Base-by-base conservation (phyloP, 2,329 filamentous ascomycete genomes). In the Colletotrichum theobromicola region DNA sequence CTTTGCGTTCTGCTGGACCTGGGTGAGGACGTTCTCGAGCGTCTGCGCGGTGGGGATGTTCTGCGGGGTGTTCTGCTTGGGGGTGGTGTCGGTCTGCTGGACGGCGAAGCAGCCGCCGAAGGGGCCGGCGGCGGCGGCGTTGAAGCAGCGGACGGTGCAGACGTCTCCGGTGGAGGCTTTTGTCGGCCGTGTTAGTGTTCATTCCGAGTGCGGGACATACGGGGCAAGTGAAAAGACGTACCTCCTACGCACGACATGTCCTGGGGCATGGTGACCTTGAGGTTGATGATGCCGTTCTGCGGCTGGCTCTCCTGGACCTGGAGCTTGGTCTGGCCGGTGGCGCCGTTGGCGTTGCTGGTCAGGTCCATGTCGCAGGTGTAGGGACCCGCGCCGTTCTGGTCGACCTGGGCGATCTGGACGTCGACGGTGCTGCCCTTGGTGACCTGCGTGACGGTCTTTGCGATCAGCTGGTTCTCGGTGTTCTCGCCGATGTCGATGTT, bases 401-500 rank as follows among this genome's bases (percentile, higher is more conserved):
- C 89, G 71, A 89, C 86, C 78, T 91, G 89, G 76, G 90, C 88
- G 70, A 89, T 84, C n/a, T 85, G 88, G 34, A 89, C 84, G 15
- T 81, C 84, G 34, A 91, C 64, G 35, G 83, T 76, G 42, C 83
- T 83, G 21, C 89, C 89, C 5, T 83, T 77, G 71, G 85, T 79
- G 65, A 91, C 89, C 68, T 87, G 82, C 2, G 90, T 91, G 4
- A 91, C 87, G 6, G 83, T 79, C 2, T 79, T 78, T 4, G 85
- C 85, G 10, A 85, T 81, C 3, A 91, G 75, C 7, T 87, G 87
- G 72, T 87, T 87, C 80, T 91, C 88, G 2, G 88, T 90, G 76
- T 87, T 87, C 80, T 89, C 87, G 35, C 87, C 87, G 67, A 93
- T 86, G 76, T 93, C 90, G 78, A 93, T 93, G 84, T 89, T 90